These are phyloP conservation scores for Hordeum pubiflorum DNA, from an alignment of 202 grass and related monocot species.

Conservation along the genomic window DNA sequence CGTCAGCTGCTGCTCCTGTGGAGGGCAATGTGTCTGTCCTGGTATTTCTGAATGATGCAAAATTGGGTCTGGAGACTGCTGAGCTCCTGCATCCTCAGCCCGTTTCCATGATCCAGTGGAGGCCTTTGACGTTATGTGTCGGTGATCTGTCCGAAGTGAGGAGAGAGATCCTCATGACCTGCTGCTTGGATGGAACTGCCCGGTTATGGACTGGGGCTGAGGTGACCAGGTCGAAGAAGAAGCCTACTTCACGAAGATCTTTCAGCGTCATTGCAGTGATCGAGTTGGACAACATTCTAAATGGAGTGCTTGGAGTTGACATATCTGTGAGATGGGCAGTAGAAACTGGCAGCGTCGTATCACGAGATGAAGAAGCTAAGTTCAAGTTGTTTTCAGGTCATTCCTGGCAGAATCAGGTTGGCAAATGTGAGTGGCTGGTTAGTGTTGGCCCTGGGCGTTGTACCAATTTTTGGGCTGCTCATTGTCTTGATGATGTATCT, in stretches of 20 bases:
- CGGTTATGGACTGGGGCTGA: constrained; percentile 72
- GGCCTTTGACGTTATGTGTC: constrained; percentile 31
- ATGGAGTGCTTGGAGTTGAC: constrained; percentile 66
- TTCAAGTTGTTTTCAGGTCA: constrained; percentile 50
- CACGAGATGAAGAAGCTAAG: constrained; percentile 37
- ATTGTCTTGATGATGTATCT: constrained; percentile 86
- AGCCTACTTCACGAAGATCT: constrained; percentile 31
- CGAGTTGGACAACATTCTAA: constrained; percentile 66
- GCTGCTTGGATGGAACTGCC: constrained; percentile 71
- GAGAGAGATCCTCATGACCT: constrained; percentile 76
- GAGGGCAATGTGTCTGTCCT: constrained; percentile 40
- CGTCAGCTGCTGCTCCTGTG: constrained; percentile 11
- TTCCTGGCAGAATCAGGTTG: constrained; percentile 35
- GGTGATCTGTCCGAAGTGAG: constrained; percentile 31
- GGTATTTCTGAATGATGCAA: constrained; percentile 65
- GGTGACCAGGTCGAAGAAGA: constrained; percentile 38
- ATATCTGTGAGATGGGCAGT: constrained; percentile 68
- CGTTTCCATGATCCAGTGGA: constrained; percentile 89
- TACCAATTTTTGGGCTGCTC: constrained; percentile 66
- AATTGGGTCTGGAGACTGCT: constrained; percentile 39
- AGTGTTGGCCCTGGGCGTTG: constrained; percentile 48
- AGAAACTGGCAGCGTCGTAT: constrained; percentile 46
- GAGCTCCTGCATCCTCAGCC: constrained; percentile 60
- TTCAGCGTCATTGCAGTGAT: constrained; percentile 72
- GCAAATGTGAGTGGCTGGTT: constrained; percentile 89